Percentiles rank a stretch among this genome's conserved stretches.
These are phyloP conservation scores for Chamaecyparis obtusa DNA, from an alignment of 75 land plant species.

Conservation along the genomic window DNA sequence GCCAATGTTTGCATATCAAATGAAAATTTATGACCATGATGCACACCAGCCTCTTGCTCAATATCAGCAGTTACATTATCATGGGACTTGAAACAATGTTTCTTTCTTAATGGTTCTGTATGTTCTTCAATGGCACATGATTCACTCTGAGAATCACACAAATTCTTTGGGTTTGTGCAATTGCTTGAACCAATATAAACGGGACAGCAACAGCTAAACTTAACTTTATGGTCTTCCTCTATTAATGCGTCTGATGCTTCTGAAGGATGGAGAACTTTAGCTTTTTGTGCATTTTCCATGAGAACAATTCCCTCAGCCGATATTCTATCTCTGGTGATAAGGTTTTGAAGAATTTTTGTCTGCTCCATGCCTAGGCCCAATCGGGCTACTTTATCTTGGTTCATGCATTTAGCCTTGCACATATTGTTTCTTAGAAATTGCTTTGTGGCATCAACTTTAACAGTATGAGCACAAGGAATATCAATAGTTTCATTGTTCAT, in stretches of 20 bases:
- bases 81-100: neutral
- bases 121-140: neutral
- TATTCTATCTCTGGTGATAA: constrained; percentile 31
- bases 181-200: constrained; percentile 15
- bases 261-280: constrained; percentile 55
- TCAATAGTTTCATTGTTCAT: constrained; percentile 76
- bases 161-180: neutral
- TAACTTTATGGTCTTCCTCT: constrained; percentile 30
- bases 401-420: constrained; percentile 20
- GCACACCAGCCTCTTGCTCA: neutral
- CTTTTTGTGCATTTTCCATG: constrained; percentile 45
- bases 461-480: constrained; percentile 51
- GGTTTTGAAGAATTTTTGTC: constrained; percentile 15
- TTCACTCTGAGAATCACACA: neutral
- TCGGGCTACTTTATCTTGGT: neutral
- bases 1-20: neutral
- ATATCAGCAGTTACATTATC: neutral
- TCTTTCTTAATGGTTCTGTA: constrained; percentile 7
- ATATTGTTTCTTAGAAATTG: constrained; percentile 36
- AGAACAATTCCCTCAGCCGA: constrained; percentile 60
- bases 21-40: neutral
- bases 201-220: constrained; percentile 49
- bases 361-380: neutral
- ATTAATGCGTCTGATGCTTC: constrained; percentile 42
- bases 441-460: constrained; percentile 64